Percentiles rank a stretch among this genome's conserved stretches.
Evolutionary conservation across 2,329 filamentous ascomycete species (phyloP).

Genomic region (Dothistroma pini): DNA sequence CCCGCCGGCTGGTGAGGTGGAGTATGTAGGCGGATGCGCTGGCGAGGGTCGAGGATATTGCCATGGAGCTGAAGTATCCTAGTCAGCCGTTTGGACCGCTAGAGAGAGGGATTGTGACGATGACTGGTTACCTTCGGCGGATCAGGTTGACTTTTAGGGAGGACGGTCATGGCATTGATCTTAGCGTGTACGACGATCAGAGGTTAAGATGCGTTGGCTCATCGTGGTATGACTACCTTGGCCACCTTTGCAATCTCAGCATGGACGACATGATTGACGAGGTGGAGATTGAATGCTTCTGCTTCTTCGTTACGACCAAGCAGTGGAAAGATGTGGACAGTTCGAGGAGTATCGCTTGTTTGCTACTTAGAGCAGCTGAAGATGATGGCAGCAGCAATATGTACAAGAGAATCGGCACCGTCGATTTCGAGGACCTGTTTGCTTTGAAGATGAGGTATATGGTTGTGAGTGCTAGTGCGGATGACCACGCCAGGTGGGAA

Average conservation of each 20-base stretch:
- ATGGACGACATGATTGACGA: background rate
- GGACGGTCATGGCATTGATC: background rate
- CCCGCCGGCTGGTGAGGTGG: background rate
- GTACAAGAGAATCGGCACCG: background rate
- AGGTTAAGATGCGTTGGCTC: background rate
- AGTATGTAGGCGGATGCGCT: conserved; percentile 4
- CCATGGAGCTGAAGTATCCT: background rate
- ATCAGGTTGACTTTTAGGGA: background rate
- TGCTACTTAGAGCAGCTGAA: background rate
- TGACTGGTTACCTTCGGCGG: background rate
- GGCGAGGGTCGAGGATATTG: background rate
- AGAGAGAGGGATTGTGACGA: background rate
- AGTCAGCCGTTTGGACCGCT: background rate
- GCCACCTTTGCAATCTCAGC: background rate
- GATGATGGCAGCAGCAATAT: background rate
- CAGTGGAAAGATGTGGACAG: background rate
- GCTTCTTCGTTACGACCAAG: background rate
- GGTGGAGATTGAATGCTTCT: background rate
- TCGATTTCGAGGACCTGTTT: conserved; percentile 1
- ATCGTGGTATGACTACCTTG: background rate
- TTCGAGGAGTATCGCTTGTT: background rate
- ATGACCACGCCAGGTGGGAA: background rate
- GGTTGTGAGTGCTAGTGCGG: background rate
- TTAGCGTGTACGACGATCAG: conserved; percentile 8
- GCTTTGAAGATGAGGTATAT: conserved; percentile 2